A percentile compares a stretch with the other conserved stretches of the same genome.
These are phyloP conservation scores for Microsporum audouinii DNA, from an alignment of 2,329 filamentous ascomycete species.

Conservation along the genomic window DNA sequence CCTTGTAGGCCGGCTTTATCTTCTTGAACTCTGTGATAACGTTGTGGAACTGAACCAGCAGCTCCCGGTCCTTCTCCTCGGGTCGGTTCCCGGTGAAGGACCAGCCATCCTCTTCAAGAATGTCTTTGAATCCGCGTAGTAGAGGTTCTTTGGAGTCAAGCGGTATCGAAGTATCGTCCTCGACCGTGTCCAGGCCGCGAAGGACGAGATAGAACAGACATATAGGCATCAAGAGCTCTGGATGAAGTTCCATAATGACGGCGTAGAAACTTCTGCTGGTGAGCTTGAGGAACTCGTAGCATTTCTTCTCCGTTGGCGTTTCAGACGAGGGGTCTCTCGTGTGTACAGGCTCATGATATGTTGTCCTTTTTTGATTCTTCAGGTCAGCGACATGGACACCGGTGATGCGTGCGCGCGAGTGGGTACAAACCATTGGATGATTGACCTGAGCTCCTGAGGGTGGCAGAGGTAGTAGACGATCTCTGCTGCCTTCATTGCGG, in stretches of 20 bases:
- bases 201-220: slow-evolving; percentile 87
- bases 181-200: slow-evolving; percentile 90
- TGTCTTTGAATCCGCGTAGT: slow-evolving; percentile 67
- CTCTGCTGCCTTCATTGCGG: slow-evolving; percentile 36
- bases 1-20: slow-evolving; percentile 71
- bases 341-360: slow-evolving; percentile 94
- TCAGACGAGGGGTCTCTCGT: slow-evolving; percentile 67
- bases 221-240: slow-evolving; percentile 80
- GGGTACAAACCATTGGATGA: slow-evolving; percentile 71
- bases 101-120: slow-evolving; percentile 78
- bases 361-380: slow-evolving; percentile 53
- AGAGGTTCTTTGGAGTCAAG: slow-evolving; percentile 73
- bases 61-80: slow-evolving; percentile 85
- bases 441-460: slow-evolving; percentile 64
- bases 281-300: slow-evolving; percentile 73
- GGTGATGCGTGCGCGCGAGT: background rate
- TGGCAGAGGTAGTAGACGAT: slow-evolving; percentile 63
- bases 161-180: slow-evolving; percentile 93
- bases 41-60: slow-evolving; percentile 84
- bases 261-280: slow-evolving; percentile 88
- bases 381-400: background rate
- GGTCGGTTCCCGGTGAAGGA: slow-evolving; percentile 75
- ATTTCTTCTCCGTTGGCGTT: slow-evolving; percentile 59
- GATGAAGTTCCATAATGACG: slow-evolving; percentile 92
- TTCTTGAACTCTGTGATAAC: slow-evolving; percentile 79